Percentiles rank a stretch among this genome's conserved stretches.
Conservation (phyloP, 805 yeast genomes). For the Hanseniaspora occidentalis region DNA sequence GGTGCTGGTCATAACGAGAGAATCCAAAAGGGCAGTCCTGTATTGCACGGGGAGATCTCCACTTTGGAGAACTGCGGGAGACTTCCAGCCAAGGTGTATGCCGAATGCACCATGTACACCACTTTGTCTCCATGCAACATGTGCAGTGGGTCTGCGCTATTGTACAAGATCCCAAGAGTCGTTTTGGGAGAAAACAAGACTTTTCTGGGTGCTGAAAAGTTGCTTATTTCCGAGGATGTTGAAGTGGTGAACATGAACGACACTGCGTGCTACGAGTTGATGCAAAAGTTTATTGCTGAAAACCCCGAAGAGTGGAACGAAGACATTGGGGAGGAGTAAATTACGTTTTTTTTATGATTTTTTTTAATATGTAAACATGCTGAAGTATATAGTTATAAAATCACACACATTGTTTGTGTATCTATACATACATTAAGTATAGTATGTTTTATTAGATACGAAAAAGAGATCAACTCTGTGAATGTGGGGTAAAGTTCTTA, state of each 20-base stretch:
- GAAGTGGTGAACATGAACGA: slow-evolving; percentile 54
- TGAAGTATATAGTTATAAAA: background rate
- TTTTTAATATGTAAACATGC: no score
- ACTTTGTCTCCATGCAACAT: slow-evolving; percentile 87
- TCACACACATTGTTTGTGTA: background rate
- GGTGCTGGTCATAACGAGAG: slow-evolving; percentile 90
- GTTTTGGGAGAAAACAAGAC: slow-evolving; percentile 84
- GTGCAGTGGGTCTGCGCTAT: slow-evolving; percentile 88
- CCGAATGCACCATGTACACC: slow-evolving; percentile 81
- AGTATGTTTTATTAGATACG: background rate
- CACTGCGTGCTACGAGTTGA: slow-evolving; percentile 51
- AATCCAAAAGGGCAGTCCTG: slow-evolving; percentile 72
- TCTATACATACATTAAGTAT: background rate
- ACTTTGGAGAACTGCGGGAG: slow-evolving; percentile 88
- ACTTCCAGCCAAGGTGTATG: slow-evolving; percentile 65
- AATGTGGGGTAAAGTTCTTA: slow-evolving; percentile 7
- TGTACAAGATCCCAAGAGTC: slow-evolving; percentile 79
- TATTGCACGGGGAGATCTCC: slow-evolving; percentile 85
- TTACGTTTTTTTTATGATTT: background rate
- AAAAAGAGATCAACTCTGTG: slow-evolving; percentile 2
- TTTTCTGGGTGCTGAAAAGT: slow-evolving; percentile 74
- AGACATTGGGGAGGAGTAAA: slow-evolving; percentile 47
- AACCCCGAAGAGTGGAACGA: slow-evolving; percentile 73
- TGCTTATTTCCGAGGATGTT: slow-evolving; percentile 53
- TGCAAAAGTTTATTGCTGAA: slow-evolving; percentile 68